Base-by-base conservation (phyloP, 2,329 filamentous ascomycete species). In the Didymella exigua region DNA sequence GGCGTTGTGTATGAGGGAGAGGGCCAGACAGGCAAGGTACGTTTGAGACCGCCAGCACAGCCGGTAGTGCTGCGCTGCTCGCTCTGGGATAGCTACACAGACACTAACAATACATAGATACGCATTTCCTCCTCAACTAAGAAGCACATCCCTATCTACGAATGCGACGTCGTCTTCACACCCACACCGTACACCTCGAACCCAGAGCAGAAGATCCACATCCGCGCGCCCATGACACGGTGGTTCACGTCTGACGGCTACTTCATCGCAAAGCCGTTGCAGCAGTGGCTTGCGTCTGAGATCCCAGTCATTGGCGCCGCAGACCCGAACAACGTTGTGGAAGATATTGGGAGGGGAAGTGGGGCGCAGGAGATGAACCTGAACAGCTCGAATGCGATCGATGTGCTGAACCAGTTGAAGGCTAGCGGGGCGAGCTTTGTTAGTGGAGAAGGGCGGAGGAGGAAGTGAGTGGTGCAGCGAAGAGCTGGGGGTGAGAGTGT, bases 131-230 rank as follows among this genome's bases (percentile, higher is more conserved):
- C 87, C 33, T 84, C 83, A 1, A 86, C 86, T 0, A 88, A 89
- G 70, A 97, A 97, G 75, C 86, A 93, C 76, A 84, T 88, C 33
- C 91, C 92, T 0, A 83, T 86, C 38, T 99, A 99, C 80, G 84
- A 89, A 69, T 78, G 96, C 56, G 86, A 83, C 37, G 81, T 96
- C 46, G 82, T 80, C 41, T 76, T 86, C 49, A 79, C 67, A 2
- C 78, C 68, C 29, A 50, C 69, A 1, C 67, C 69, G 14, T 62
- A 62, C 44, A 54, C 62, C 65, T 69, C 65, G 34, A 69, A 66
- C 40, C 66, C 69, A 6, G 49, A 65, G 14, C 71, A 81, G 57
- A 79, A 78, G 16, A 69, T 85, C 56, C 80, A 85, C 60, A 75
- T 92, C 56, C 76, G 82, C 58, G 82, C 83, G 38, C 82, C 88